These are phyloP conservation scores for Backusella tuberculispora DNA, from an alignment of 192 early-diverging fungal species.

Conservation along the genomic window DNA sequence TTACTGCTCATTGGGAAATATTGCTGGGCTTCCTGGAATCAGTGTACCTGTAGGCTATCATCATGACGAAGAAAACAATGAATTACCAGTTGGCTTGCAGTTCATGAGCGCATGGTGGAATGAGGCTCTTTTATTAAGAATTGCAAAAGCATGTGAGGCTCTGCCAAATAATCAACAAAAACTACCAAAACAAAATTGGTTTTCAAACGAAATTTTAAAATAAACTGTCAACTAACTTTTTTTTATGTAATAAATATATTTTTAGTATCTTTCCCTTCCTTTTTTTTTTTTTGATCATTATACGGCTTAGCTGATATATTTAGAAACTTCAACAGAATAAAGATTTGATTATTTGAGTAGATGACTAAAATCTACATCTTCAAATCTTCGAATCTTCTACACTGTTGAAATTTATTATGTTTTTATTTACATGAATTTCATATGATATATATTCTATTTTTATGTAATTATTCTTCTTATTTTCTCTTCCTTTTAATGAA, in stretches of 20 bases:
- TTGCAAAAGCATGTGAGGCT: constrained; percentile 60
- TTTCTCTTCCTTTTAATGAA: background rate
- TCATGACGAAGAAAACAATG: constrained; percentile 18
- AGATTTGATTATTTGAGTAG: too few relatives aligned
- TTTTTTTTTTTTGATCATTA: background rate
- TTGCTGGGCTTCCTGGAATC: constrained; percentile 67
- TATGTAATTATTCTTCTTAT: background rate
- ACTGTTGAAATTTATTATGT: background rate
- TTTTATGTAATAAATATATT: background rate
- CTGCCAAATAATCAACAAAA: constrained; percentile 42
- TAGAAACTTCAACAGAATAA: too few relatives aligned
- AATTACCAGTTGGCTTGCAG: constrained; percentile 70
- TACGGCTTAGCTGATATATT: background rate
- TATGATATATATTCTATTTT: background rate
- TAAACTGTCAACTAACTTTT: background rate
- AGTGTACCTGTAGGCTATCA: constrained; percentile 63
- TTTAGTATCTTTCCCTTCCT: too few relatives aligned
- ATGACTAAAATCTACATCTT: too few relatives aligned
- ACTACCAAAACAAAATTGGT: constrained; percentile 35
- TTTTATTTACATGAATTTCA: constrained; percentile 9
- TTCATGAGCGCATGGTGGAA: constrained; percentile 74
- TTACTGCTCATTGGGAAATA: constrained; percentile 66
- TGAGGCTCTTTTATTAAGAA: constrained; percentile 61
- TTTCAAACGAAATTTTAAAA: constrained; percentile 4
- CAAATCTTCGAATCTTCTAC: too few relatives aligned